These are phyloP conservation scores for Colletotrichum musae DNA, from an alignment of 2,329 filamentous ascomycete genomes.

Conservation along the genomic window DNA sequence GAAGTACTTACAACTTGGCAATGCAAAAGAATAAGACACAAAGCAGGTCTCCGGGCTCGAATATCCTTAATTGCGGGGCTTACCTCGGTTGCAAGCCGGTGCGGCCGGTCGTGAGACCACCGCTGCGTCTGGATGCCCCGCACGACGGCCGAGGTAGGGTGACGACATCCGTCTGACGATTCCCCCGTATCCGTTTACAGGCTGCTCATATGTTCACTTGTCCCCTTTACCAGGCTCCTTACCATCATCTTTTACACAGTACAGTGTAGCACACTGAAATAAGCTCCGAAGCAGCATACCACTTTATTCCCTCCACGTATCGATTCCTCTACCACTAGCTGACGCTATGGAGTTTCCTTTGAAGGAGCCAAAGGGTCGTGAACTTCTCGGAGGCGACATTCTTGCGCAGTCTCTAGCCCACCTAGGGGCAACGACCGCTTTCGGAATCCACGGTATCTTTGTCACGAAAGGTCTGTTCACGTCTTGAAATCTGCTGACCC, in stretches of 20 bases:
- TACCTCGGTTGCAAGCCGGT: background rate
- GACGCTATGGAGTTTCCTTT: constrained; percentile 19
- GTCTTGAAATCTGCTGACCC: background rate
- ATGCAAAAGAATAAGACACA: too few species aligned
- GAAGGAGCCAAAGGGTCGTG: constrained; percentile 16
- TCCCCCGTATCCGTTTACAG: too few species aligned
- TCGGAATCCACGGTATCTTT: constrained; percentile 16
- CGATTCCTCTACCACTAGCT: background rate
- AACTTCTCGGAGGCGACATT: constrained; percentile 24
- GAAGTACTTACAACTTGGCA: too few species aligned
- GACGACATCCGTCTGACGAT: background rate
- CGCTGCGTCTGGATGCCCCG: background rate
- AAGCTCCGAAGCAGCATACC: background rate
- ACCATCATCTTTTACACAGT: too few species aligned
- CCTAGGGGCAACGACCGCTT: constrained; percentile 18
- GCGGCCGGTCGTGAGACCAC: background rate
- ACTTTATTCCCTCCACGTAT: background rate
- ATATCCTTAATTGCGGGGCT: background rate
- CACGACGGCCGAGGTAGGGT: background rate
- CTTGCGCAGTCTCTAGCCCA: constrained; percentile 26
- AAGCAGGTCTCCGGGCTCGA: too few species aligned
- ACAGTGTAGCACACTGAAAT: background rate
- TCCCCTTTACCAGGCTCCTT: too few species aligned
- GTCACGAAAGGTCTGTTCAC: background rate
- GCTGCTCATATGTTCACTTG: too few species aligned